These are phyloP conservation scores for Obelidium mucronatum DNA, from an alignment of 192 early-diverging fungal species.

Conservation along the genomic window DNA sequence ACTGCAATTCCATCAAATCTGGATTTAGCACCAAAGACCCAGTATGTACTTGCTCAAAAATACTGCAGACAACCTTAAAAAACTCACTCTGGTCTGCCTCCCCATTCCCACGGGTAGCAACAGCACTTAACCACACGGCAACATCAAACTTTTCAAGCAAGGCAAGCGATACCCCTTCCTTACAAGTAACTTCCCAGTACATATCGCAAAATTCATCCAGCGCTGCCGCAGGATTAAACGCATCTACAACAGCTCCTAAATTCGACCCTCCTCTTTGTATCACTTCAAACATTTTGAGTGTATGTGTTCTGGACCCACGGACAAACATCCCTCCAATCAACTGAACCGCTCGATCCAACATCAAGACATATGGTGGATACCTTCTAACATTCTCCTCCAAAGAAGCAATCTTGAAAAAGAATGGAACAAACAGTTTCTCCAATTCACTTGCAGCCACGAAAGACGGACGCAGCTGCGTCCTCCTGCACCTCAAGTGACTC, in stretches of 20 bases:
- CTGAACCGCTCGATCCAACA: constrained; percentile 12
- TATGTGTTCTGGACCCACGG: constrained; percentile 23
- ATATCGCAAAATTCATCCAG: constrained; percentile 34
- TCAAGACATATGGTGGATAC: constrained; percentile 33
- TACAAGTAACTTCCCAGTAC: not conserved
- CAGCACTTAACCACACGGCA: constrained; percentile 6
- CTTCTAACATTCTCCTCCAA: not conserved
- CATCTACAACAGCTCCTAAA: constrained; percentile 14
- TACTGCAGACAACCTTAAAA: not conserved
- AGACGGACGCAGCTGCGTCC: not conserved
- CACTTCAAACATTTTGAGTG: constrained; percentile 32
- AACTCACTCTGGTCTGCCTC: not conserved
- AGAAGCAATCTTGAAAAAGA: constrained; percentile 27
- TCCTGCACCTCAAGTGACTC: not conserved
- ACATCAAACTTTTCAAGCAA: constrained; percentile 27
- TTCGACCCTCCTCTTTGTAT: constrained; percentile 2
- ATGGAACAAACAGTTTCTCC: constrained; percentile 4
- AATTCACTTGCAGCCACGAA: not conserved
- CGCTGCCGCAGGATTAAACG: constrained; percentile 40
- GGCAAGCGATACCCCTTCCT: not conserved
- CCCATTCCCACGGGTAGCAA: no score
- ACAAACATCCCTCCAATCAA: constrained; percentile 36
- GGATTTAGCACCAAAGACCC: not conserved
- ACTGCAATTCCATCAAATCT: constrained; percentile 9
- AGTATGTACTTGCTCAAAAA: not conserved